Base-by-base conservation (phyloP, 495 filamentous ascomycete genomes). In the Umbilicaria muhlenbergii region DNA sequence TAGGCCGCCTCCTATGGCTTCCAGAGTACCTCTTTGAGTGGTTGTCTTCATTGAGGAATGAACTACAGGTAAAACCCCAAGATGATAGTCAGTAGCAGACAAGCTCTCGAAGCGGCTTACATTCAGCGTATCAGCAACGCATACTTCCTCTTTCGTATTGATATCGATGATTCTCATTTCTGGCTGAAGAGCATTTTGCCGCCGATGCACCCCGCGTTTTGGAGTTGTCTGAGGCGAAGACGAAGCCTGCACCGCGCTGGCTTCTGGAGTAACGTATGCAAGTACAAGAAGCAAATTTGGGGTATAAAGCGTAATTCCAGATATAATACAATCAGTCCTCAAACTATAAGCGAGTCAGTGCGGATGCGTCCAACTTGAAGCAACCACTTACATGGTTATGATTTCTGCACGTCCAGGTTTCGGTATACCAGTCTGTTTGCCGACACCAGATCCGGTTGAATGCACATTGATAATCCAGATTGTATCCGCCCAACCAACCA, bases 231-330 rank as follows among this genome's bases (percentile, higher is more conserved):
- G 56, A 41, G 62, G 58, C 10, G 71, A 65, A 42, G 64, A 52
- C 16, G 44, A 59, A n/a, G 78, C 74, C 11, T 74, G 68, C n/a
- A 80, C 76, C 11, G 77, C 76, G 8, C 24, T 28, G 6, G 24
- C 8, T n/a, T 80, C 76, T 11, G 73, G 67, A 44, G 80, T 81
- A 45, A 87, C 75, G 58, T 89, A 91, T 55, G 86, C 86, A 68
- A 98, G 81, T 52, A 95, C 76, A 47, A 92, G 71, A 61, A 98
- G 69, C 41, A 93, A 68, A 52, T 75, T 87, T 52, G 88, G 87
- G 58, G 83, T 93, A 79, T 95, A 96, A 64, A 98, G 70, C 49
- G 91, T 87, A 57, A 98, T 81, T 57, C 92, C 91, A 60, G 89
- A 93, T 69, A 98, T 82, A 50, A 89, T 84, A 65, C 92, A 95